Conservation (phyloP, 2,329 filamentous ascomycete genomes). For the Fusarium tuaranense region DNA sequence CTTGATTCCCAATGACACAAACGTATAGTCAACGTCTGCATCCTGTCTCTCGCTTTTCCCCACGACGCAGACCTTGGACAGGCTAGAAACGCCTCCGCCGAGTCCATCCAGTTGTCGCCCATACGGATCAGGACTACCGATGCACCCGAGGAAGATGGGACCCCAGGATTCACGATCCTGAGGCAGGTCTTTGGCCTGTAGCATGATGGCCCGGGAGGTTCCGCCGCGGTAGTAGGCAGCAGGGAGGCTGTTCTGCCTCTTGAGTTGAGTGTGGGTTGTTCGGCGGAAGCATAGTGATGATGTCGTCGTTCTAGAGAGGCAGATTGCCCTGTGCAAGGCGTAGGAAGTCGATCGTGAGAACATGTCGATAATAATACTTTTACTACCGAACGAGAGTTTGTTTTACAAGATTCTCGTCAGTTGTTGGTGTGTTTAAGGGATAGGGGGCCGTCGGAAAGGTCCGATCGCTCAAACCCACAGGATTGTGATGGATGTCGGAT, state of each 20-base stretch:
- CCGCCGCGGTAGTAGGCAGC: constrained; percentile 74
- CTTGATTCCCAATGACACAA: constrained; percentile 72
- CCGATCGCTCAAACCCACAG: not conserved
- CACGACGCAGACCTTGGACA: constrained; percentile 76
- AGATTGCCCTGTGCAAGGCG: not conserved
- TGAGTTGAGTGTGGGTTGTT: not conserved
- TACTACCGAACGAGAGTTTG: not conserved
- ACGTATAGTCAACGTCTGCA: constrained; percentile 59
- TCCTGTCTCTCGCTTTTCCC: constrained; percentile 53
- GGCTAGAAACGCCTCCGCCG: constrained; percentile 73
- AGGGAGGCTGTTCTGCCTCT: constrained; percentile 48
- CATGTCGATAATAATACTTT: not conserved
- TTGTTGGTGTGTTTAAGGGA: not conserved
- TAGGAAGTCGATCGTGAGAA: not conserved
- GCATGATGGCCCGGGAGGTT: constrained; percentile 70
- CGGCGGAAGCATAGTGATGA: not conserved
- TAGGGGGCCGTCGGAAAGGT: not conserved
- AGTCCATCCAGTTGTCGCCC: constrained; percentile 77
- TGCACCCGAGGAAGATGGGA: constrained; percentile 64
- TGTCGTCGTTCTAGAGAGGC: not conserved
- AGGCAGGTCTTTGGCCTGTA: constrained; percentile 20
- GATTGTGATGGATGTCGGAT: not conserved
- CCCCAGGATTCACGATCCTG: constrained; percentile 32
- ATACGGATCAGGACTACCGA: constrained; percentile 73
- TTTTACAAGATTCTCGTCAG: not conserved